Evolutionary conservation across 1,284 basidiomycete species (phyloP), one percentile per base, ranked within the genome.

Genomic region (Malassezia dermatis): DNA sequence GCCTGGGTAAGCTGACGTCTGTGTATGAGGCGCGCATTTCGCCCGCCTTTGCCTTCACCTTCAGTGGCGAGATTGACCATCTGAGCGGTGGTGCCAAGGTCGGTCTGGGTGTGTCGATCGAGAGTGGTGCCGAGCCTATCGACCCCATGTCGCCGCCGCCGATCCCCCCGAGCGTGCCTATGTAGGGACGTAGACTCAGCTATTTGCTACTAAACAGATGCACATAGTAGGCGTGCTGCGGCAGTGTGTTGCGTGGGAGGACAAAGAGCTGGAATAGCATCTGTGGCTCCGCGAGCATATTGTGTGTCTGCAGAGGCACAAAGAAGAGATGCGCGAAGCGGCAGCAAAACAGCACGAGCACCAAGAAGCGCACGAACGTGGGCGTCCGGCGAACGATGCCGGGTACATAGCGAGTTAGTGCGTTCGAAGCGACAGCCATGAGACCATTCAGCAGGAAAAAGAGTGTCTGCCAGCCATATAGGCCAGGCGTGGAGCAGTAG

Each of bases 51-150:
- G 84, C 88, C 4, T 91, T 99, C 81, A 78, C 93, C 65, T 84
- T 99, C 60, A 83, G 88, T 15, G 93, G 94, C 13, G 93, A 98
- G 80, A 90, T 99, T 64, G 94, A 98, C 76, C 93, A 98, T 81
- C 85, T 89, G 79, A 94, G 93, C 66, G 80, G 72, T 12, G 90
- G 88, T 37, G 86, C 88, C 51, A 91, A 91, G 78, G 86, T 95
- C 60, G 93, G 93, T 60, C 84, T 96, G 13, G 91, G 90, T 77
- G 86, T 96, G 75, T 89, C 89, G 86, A 87, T 96, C 65, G 91
- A 96, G 81, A 65, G 61, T 26, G 65, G 61, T n/a, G 56, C 63
- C 35, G 60, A 66, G 56, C 43, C 48, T 5, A 62, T 70, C 58
- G 70, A 73, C 47, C 70, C 70, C 10, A 70, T 60, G 45, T 61